A percentile compares a stretch with the other conserved stretches of the same genome.
Evolutionary conservation across 2,329 filamentous ascomycete genomes (phyloP).

Genomic region (Colletotrichum lupini): DNA sequence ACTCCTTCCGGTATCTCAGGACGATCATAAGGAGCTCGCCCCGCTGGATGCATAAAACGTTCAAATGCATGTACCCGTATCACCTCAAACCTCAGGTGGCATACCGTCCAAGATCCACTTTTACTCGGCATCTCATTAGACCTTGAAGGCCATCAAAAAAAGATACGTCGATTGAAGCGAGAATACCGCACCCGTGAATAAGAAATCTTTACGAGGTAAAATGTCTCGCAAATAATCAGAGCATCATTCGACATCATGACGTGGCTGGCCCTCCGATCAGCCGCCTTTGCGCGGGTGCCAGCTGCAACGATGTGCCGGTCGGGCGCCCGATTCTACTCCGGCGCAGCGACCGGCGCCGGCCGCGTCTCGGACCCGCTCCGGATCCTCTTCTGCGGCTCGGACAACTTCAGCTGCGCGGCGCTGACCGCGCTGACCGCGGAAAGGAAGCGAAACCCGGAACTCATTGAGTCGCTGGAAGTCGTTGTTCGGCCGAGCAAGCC

Average conservation of each 20-base stretch:
- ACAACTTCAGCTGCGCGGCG: constrained; percentile 86
- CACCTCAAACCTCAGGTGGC: too few species aligned
- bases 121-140: not conserved
- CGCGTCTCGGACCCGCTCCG: constrained; percentile 70
- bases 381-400: constrained; percentile 95
- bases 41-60: not conserved
- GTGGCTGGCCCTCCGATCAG: constrained; percentile 20
- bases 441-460: constrained; percentile 58
- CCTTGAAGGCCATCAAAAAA: not conserved
- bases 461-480: constrained; percentile 85
- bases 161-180: not conserved
- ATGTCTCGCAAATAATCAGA: not conserved
- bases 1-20: too few species aligned
- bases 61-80: not conserved
- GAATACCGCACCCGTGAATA: not conserved
- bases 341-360: not conserved
- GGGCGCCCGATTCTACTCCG: constrained; percentile 16
- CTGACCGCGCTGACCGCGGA: constrained; percentile 76
- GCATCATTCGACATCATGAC: not conserved
- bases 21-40: too few species aligned
- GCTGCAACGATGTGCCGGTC: not conserved
- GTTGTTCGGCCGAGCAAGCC: constrained; percentile 83
- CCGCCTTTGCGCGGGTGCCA: not conserved
- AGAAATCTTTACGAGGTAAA: not conserved
- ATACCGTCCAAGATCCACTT: not conserved